These are phyloP conservation scores for Inga oerstediana DNA, from an alignment of 306 rosid genomes.

Conservation along the genomic window DNA sequence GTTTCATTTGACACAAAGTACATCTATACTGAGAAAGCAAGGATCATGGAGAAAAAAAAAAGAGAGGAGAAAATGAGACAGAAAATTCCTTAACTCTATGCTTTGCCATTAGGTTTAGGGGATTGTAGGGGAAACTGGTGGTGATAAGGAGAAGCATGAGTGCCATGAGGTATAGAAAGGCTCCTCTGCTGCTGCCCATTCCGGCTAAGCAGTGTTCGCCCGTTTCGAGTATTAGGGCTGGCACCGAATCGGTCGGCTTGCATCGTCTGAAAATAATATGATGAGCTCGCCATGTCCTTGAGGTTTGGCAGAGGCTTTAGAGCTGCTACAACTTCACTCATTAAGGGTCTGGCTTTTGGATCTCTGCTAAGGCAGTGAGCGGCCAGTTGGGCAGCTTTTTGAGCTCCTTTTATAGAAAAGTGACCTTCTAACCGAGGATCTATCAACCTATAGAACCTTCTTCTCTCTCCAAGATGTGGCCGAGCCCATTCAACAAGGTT, in stretches of 20 bases:
- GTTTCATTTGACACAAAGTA: conserved; percentile 52
- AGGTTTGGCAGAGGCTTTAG: conserved; percentile 85
- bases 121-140: conserved; percentile 78
- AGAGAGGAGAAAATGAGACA: conserved; percentile 33
- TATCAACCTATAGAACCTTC: conserved; percentile 76
- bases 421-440: conserved; percentile 93
- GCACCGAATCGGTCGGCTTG: conserved; percentile 68
- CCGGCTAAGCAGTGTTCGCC: conserved; percentile 54
- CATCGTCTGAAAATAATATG: conserved; percentile 89
- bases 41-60: conserved; percentile 27
- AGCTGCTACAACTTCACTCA: conserved; percentile 88
- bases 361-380: conserved; percentile 85
- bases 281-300: conserved; percentile 97
- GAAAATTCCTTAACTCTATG: conserved; percentile 49
- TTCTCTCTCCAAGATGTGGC: conserved; percentile 87
- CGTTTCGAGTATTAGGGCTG: conserved; percentile 74
- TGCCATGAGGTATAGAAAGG: conserved; percentile 60
- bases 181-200: conserved; percentile 81
- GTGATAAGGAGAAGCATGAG: conserved; percentile 90
- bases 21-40: conserved; percentile 48
- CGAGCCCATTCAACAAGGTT: conserved; percentile 99
- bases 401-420: conserved; percentile 86
- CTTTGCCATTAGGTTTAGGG: conserved; percentile 81
- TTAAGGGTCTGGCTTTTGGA: conserved; percentile 76
- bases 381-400: conserved; percentile 73